phyloP scores from a whole-genome alignment of 1,284 basidiomycete species.

The Agaricales sp. region DNA sequence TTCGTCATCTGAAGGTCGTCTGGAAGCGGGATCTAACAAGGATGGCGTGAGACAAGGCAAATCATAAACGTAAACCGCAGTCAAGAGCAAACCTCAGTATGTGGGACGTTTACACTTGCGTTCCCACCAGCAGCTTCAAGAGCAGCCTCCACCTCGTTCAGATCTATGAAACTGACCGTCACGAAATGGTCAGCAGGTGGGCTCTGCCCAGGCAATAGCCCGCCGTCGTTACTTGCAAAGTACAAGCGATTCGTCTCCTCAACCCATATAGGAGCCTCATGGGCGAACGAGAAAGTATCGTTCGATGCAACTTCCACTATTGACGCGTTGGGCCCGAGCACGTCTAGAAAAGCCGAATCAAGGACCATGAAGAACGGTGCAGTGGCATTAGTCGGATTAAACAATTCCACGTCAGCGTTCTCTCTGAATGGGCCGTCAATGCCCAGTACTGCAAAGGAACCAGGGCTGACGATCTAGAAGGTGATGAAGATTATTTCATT shows the following conservation, averaged over 20 bases:
- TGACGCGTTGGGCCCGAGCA: constrained; percentile 49
- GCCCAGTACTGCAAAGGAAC: constrained; percentile 18
- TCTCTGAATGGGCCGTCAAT: constrained; percentile 15
- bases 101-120: constrained; percentile 8
- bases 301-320: constrained; percentile 49
- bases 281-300: constrained; percentile 55
- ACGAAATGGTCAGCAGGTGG: constrained; percentile 31
- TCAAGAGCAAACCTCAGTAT: constrained; percentile 9
- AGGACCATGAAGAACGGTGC: constrained; percentile 66
- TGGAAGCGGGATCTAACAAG: background rate
- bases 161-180: constrained; percentile 17
- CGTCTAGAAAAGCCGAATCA: constrained; percentile 44
- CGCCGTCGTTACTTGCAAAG: constrained; percentile 18
- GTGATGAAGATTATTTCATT: too few species aligned
- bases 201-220: constrained; percentile 16
- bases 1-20: constrained; percentile 58
- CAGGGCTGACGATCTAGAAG: constrained; percentile 13
- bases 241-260: constrained; percentile 49
- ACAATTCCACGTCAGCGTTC: constrained; percentile 14
- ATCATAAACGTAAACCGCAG: constrained; percentile 10
- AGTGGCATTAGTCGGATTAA: constrained; percentile 27
- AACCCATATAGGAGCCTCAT: constrained; percentile 64
- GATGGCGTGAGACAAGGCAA: constrained; percentile 7
- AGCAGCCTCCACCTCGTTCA: constrained; percentile 15
- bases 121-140: constrained; percentile 26